Evolutionary conservation across 768 basidiomycete species (phyloP).

Genomic region (Dentipellis sp.): DNA sequence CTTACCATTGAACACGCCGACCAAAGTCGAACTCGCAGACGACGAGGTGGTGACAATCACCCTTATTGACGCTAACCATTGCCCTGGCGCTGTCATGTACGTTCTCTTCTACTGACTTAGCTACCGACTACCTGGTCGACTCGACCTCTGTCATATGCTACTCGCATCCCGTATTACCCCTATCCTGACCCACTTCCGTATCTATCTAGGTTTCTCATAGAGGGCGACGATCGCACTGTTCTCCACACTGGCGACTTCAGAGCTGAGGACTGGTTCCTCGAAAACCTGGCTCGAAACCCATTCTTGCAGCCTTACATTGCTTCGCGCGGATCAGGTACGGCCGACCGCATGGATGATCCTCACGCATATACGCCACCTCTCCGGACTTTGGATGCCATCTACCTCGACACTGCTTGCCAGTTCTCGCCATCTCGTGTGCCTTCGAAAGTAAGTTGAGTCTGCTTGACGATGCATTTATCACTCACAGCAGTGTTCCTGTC

Average conservation of each 20-base stretch:
- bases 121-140: background rate
- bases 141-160: background rate
- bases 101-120: slow-evolving; percentile 14
- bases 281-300: slow-evolving; percentile 58
- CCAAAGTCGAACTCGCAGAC: slow-evolving; percentile 44
- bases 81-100: slow-evolving; percentile 89
- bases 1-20: slow-evolving; percentile 57
- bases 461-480: background rate
- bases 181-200: background rate
- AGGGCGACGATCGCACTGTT: slow-evolving; percentile 57
- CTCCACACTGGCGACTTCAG: slow-evolving; percentile 93
- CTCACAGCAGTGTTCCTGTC: background rate
- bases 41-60: slow-evolving; percentile 62
- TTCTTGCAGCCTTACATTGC: slow-evolving; percentile 65
- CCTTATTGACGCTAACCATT: slow-evolving; percentile 87
- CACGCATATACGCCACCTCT: background rate
- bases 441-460: background rate
- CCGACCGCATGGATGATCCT: background rate
- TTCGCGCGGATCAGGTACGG: slow-evolving; percentile 6
- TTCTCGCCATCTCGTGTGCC: slow-evolving; percentile 24
- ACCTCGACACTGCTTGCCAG: slow-evolving; percentile 75
- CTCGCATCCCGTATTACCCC: background rate
- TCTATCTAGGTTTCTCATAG: slow-evolving; percentile 66
- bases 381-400: slow-evolving; percentile 63
- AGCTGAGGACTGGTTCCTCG: slow-evolving; percentile 75